Base-by-base conservation (phyloP, 1,284 basidiomycete species). In the Puccinia brachypodii region DNA sequence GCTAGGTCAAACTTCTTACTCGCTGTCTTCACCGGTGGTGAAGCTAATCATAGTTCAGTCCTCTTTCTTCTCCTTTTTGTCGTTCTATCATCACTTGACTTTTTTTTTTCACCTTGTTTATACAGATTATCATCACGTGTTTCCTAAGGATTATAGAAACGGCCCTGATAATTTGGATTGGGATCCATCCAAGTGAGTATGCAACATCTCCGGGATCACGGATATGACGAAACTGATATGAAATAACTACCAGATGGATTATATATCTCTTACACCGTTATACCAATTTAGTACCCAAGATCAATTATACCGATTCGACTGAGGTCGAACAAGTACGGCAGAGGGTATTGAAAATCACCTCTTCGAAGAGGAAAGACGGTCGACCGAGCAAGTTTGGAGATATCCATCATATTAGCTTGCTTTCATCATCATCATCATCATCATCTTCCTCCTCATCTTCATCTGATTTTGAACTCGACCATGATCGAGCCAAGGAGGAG, bases 21-120 rank as follows among this genome's bases (percentile, higher is more conserved):
- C 2, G 92, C 92, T 0, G 83, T 93, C 1, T 87, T 93, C 40
- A 93, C 92, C 0, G 90, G 90, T 64, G 92, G 92, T 36, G 92
- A 94, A 88, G 92, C 92, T 22, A 92, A 92, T 84, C 92, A 93
- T 85, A 93, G 93, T 85, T 92, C 90, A 86, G 91, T 92, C 84
- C 50, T 33, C 16, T 4, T 28, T 44, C 22, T 53, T 16, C 2
- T 25, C 22, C 33, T n/a, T n/a, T n/a, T n/a, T n/a, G n/a, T 56
- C 62, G 28, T 68, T 38, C 44, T 53, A 19, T 36, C 22, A 56
- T 76, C 25, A 33, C n/a, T 64, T 40, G 28, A 3, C 25, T 33
- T 82, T 44, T n/a, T n/a, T n/a, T n/a, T n/a, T n/a, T n/a, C n/a
- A n/a, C n/a, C n/a, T n/a, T n/a, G n/a, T n/a, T n/a, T n/a, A n/a